Percentiles rank a stretch among this genome's conserved stretches.
Evolutionary conservation across 2,329 filamentous ascomycete genomes (phyloP).

Genomic region (Chaetomiaceae sp.): DNA sequence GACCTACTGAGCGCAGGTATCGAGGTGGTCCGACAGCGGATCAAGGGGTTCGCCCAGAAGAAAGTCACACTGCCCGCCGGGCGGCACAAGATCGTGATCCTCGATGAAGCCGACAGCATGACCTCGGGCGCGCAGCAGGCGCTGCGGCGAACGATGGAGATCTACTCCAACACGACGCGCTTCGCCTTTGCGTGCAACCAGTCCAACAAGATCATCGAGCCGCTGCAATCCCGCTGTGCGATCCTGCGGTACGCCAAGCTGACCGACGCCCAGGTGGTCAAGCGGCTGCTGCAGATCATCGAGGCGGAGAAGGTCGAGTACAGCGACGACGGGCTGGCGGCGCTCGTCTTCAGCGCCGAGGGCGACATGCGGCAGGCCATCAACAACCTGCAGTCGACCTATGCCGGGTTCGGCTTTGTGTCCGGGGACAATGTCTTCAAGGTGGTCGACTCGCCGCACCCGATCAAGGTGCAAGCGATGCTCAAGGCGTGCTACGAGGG

Average conservation of each 20-base stretch:
- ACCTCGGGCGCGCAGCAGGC: slow-evolving; percentile 95
- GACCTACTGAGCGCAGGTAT: slow-evolving; percentile 55
- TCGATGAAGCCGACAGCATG: slow-evolving; percentile 98
- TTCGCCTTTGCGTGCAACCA: slow-evolving; percentile 99
- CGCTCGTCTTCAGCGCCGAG: slow-evolving; percentile 94
- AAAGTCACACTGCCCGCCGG: slow-evolving; percentile 92
- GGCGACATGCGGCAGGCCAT: slow-evolving; percentile 99
- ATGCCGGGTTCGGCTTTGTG: slow-evolving; percentile 93
- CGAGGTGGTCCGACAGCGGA: slow-evolving; percentile 92
- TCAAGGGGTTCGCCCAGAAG: slow-evolving; percentile 98
- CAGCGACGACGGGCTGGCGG: slow-evolving; percentile 88
- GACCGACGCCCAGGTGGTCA: slow-evolving; percentile 88
- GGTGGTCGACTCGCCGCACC: slow-evolving; percentile 94
- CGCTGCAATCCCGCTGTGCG: slow-evolving; percentile 92
- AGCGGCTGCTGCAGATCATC: slow-evolving; percentile 85
- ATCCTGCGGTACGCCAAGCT: slow-evolving; percentile 91
- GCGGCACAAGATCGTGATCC: slow-evolving; percentile 91
- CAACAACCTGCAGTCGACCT: slow-evolving; percentile 94
- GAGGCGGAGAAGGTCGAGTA: slow-evolving; percentile 87
- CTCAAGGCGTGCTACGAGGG: slow-evolving; percentile 94
- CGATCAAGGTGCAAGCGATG: slow-evolving; percentile 98
- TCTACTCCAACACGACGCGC: slow-evolving; percentile 91
- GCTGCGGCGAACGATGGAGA: slow-evolving; percentile 94
- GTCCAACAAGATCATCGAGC: slow-evolving; percentile 99
- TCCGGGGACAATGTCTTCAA: slow-evolving; percentile 97